Evolutionary conservation across 768 basidiomycete species (phyloP), one percentile per base, ranked within the genome.

Genomic region (Jaapia argillacea): DNA sequence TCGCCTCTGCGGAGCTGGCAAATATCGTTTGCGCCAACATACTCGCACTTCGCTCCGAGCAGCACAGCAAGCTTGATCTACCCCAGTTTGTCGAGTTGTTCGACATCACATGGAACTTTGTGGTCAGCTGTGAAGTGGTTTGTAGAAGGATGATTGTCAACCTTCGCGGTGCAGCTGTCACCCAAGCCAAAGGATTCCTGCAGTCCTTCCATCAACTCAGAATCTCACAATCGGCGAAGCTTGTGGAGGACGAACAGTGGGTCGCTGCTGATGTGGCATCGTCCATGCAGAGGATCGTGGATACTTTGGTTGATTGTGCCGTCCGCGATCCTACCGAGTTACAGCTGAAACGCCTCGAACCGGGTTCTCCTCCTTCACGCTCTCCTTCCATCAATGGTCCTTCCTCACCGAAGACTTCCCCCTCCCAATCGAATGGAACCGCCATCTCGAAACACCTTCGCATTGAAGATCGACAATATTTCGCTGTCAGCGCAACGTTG

Each of bases 191-290:
- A 63, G 64, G 75, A 6, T 99, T 93, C 66, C 67, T 99, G 22
- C 79, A 85, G 54, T 62, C 69, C 1, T 97, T 93, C 64, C 96
- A 99, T 56, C 81, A 91, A 51, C 62, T 71, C 7, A 74, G 85
- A 41, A 74, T 98, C 36, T 75, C 81, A 2, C 73, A 72, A 44
- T 85, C 84, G 2, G 93, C 94, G 22, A 89, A 85, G 58, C 65
- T 89, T 22, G 94, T 99, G 5, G 92, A 98, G 59, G 91, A 97
- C 51, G 96, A 99, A 57, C 85, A 83, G 47, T 98, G 96, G 96
- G 78, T 70, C 45, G 85, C 85, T 13, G 71, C 77, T 12, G 88
- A 96, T 44, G 78, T 94, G 12, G 65, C 80, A 1, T 55, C 67
- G 3, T 49, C 65, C 3, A 62, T 87, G 22, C 94, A 98, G 61